These are phyloP conservation scores for Aureobasidium lini DNA, from an alignment of 2,329 filamentous ascomycete genomes.

Conservation along the genomic window DNA sequence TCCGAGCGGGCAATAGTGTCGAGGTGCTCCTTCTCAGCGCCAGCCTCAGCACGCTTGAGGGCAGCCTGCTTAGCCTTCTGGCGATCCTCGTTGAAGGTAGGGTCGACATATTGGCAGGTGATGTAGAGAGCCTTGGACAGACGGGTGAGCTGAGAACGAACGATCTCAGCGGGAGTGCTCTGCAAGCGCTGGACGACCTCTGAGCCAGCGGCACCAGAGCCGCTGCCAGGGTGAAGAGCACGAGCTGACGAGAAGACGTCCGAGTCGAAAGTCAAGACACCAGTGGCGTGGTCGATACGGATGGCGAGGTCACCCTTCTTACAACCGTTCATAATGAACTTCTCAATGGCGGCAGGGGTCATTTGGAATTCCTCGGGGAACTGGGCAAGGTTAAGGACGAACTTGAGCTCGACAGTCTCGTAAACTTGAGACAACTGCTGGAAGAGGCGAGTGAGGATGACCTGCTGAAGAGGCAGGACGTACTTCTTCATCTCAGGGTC, in stretches of 20 bases:
- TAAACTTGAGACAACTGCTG: conserved; percentile 99
- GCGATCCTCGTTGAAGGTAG: conserved; percentile 75
- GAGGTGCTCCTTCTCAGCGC: conserved; percentile 84
- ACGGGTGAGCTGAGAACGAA: conserved; percentile 86
- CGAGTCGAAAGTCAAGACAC: conserved; percentile 92
- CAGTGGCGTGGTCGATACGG: conserved; percentile 89
- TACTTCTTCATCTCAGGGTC: conserved; percentile 98
- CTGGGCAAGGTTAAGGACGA: conserved; percentile 86
- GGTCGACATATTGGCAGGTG: conserved; percentile 93
- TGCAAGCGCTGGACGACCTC: conserved; percentile 93
- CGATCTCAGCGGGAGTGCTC: conserved; percentile 96
- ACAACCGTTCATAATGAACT: conserved; percentile 99
- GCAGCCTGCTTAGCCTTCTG: conserved; percentile 72
- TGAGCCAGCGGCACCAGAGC: conserved; percentile 76
- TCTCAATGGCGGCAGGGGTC: conserved; percentile 83
- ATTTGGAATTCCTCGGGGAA: conserved; percentile 98
- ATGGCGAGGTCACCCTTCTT: conserved; percentile 98
- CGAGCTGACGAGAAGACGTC: conserved; percentile 98
- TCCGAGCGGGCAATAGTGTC: conserved; percentile 80
- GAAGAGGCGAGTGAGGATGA: conserved; percentile 96
- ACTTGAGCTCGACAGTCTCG: conserved; percentile 90
- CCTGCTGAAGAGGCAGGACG: conserved; percentile 89
- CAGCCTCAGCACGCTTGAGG: conserved; percentile 72
- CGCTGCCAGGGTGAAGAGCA: conserved; percentile 76
- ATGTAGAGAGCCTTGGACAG: conserved; percentile 86